Percentiles rank a stretch among this genome's conserved stretches.
phyloP scores from a whole-genome alignment of 176 grass and related monocot genomes.

The Paspalum vaginatum region DNA sequence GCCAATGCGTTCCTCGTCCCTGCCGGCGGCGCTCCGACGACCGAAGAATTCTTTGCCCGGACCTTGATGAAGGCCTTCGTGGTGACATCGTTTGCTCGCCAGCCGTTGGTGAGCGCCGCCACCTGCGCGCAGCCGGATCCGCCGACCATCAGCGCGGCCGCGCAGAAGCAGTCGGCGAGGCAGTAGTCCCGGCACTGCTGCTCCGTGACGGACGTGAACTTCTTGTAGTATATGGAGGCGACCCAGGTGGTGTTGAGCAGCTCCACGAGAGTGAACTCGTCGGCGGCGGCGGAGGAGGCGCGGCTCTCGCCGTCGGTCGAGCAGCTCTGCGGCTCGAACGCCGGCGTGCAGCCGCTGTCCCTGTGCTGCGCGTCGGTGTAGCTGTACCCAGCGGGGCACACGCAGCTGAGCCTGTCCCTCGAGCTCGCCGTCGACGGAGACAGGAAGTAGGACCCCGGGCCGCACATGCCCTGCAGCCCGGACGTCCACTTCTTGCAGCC shows the following conservation, averaged over 20 bases:
- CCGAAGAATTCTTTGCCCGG: neutral
- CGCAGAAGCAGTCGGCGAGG: constrained; percentile 39
- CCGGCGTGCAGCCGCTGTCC: constrained; percentile 37
- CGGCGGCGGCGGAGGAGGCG: no score
- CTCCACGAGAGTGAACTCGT: neutral
- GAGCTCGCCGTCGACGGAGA: neutral
- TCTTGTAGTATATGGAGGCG: constrained; percentile 31
- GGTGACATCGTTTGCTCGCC: neutral
- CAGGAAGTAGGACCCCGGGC: constrained; percentile 27
- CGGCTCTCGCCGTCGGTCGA: constrained; percentile 35
- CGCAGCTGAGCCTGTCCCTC: constrained; percentile 6
- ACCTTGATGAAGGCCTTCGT: constrained; percentile 38
- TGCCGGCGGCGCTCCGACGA: neutral
- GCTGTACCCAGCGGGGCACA: neutral
- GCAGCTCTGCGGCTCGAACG: constrained; percentile 35
- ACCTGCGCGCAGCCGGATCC: neutral
- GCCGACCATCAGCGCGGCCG: neutral
- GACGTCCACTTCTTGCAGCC: constrained; percentile 28
- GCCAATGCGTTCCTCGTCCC: neutral
- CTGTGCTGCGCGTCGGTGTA: constrained; percentile 2
- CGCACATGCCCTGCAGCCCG: constrained; percentile 29
- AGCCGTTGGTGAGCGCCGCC: neutral
- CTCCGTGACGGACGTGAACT: neutral
- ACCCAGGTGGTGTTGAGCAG: constrained; percentile 26
- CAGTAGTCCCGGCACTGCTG: constrained; percentile 27